These are phyloP conservation scores for Cenococcum geophilum DNA, from an alignment of 495 filamentous ascomycete species.

Conservation along the genomic window DNA sequence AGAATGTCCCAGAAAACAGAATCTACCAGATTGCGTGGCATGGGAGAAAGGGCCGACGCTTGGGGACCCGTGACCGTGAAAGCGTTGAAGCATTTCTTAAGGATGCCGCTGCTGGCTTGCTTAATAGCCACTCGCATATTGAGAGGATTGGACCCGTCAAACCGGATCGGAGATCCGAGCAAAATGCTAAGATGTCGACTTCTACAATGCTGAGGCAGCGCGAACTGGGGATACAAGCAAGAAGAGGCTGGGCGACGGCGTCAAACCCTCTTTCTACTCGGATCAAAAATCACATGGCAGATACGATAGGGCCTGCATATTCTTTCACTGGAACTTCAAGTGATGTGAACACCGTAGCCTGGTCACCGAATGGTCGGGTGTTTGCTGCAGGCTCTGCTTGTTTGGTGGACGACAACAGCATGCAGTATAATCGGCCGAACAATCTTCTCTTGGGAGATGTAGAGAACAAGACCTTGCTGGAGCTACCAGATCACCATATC, in stretches of 20 bases:
- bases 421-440: conserved; percentile 76
- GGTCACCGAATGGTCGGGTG: conserved; percentile 45
- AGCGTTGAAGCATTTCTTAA: conserved; percentile 26
- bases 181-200: conserved; percentile 5
- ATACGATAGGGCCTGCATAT: conserved; percentile 28
- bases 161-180: conserved; percentile 3
- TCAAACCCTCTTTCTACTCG: conserved; percentile 24
- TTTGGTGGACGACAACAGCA: conserved; percentile 65
- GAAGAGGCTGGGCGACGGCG: conserved; percentile 20
- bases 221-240: conserved; percentile 30
- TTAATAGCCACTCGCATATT: conserved; percentile 11
- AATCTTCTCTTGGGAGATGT: conserved; percentile 73
- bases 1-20: conserved; percentile 12
- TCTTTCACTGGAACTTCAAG: conserved; percentile 44
- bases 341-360: conserved; percentile 53
- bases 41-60: conserved; percentile 1
- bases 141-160: conserved; percentile 19
- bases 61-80: conserved; percentile 7
- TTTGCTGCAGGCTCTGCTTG: conserved; percentile 60
- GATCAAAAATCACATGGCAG: conserved; percentile 26
- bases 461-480: conserved; percentile 47
- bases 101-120: conserved; percentile 14
- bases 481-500: conserved; percentile 65
- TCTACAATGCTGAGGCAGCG: conserved; percentile 32
- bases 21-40: conserved; percentile 12